Percentiles rank a stretch among this genome's conserved stretches.
These are phyloP conservation scores for Gaeumannomyces tritici DNA, from an alignment of 2,329 filamentous ascomycete species.

Conservation along the genomic window DNA sequence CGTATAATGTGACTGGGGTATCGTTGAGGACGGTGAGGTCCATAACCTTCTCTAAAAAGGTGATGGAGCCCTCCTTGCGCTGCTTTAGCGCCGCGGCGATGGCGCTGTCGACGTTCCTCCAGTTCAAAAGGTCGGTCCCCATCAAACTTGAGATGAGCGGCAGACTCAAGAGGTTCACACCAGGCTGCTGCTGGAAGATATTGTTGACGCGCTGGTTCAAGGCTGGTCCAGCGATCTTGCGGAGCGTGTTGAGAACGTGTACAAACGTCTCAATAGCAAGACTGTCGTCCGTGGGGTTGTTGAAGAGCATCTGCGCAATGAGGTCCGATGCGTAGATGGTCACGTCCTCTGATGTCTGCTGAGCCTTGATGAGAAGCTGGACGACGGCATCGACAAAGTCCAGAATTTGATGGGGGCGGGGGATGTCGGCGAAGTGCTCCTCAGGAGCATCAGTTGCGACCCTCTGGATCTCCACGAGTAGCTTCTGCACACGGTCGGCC, in stretches of 20 bases:
- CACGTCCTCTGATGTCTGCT: conserved; percentile 51
- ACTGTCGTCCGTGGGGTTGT: conserved; percentile 37
- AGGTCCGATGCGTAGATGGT: conserved; percentile 50
- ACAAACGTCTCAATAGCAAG: conserved; percentile 52
- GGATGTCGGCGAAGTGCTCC: conserved; percentile 50
- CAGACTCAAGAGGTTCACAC: conserved; percentile 45
- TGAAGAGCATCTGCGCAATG: conserved; percentile 48
- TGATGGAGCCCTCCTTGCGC: conserved; percentile 61
- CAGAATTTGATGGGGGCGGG: conserved; percentile 48
- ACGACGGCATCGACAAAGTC: conserved; percentile 54
- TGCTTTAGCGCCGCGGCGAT: conserved; percentile 64
- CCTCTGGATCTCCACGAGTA: conserved; percentile 47
- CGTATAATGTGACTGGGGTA: conserved; percentile 66
- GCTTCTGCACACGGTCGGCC: conserved; percentile 46
- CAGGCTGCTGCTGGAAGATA: conserved; percentile 47
- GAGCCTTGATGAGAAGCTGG: conserved; percentile 52
- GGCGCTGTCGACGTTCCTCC: conserved; percentile 58
- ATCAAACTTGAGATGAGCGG: conserved; percentile 48
- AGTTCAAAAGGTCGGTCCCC: conserved; percentile 51
- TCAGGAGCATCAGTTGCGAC: conserved; percentile 43
- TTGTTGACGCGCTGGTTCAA: conserved; percentile 45
- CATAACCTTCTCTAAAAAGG: conserved; percentile 72
- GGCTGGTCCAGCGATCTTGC: conserved; percentile 47
- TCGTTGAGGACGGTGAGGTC: conserved; percentile 72
- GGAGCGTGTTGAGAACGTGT: conserved; percentile 49